Conservation (phyloP, 129 eudicot genomes). For the Pittosporum tobira region DNA sequence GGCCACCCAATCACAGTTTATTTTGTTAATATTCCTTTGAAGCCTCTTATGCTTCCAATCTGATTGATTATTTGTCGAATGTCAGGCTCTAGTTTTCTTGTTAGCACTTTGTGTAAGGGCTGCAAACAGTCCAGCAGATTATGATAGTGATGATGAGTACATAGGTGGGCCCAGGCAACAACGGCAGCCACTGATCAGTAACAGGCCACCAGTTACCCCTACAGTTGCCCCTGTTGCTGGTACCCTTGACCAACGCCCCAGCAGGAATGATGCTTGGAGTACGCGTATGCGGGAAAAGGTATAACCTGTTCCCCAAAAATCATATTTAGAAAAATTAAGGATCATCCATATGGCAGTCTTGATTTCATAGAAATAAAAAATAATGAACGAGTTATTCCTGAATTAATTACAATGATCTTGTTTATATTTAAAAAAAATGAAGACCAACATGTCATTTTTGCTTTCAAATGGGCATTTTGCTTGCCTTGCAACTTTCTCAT, state of each 20-base stretch:
- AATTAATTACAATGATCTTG: too few relatives aligned
- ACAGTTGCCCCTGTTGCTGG: constrained; percentile 58
- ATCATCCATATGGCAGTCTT: not conserved
- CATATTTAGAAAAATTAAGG: constrained; percentile 1
- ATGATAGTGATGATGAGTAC: constrained; percentile 93
- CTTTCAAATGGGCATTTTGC: too few relatives aligned
- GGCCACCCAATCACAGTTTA: too few relatives aligned
- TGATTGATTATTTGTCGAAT: constrained; percentile 11
- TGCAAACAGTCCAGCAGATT: constrained; percentile 64
- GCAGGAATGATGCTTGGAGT: constrained; percentile 95
- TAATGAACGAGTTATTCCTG: too few relatives aligned
- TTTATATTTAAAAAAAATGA: too few relatives aligned
- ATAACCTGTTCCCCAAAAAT: not conserved
- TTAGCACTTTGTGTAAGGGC: constrained; percentile 77
- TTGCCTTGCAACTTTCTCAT: too few relatives aligned
- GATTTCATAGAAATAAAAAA: too few relatives aligned
- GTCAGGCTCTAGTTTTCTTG: constrained; percentile 78
- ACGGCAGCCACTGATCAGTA: constrained; percentile 64
- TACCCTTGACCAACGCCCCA: constrained; percentile 63
- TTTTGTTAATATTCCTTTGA: not conserved
- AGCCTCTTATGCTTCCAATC: not conserved
- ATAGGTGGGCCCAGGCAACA: constrained; percentile 73
- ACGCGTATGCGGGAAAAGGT: constrained; percentile 97
- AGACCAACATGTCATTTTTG: too few relatives aligned
- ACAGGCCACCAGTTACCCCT: constrained; percentile 49